A percentile compares a stretch with the other conserved stretches of the same genome.
These are phyloP conservation scores for Agrocybe chaxingu DNA, from an alignment of 768 basidiomycete genomes.

Conservation along the genomic window DNA sequence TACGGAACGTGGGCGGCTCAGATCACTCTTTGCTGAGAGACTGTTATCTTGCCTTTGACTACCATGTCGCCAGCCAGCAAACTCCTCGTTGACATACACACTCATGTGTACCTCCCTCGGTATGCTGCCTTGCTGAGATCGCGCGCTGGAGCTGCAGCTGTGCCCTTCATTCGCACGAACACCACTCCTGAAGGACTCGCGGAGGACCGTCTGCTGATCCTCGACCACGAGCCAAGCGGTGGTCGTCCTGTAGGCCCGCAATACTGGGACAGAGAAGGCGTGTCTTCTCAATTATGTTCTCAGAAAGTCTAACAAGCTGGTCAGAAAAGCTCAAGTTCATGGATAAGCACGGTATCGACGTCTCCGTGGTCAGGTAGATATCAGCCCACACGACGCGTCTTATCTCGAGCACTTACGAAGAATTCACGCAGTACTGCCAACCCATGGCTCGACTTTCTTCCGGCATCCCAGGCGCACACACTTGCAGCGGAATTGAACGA, in stretches of 20 bases:
- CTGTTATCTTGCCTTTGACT: not conserved
- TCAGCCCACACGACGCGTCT: not conserved
- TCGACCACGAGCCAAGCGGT: conserved; percentile 76
- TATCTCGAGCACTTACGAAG: conserved; percentile 1
- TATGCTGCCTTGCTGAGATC: conserved; percentile 70
- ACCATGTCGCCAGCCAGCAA: conserved; percentile 24
- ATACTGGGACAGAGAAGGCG: conserved; percentile 66
- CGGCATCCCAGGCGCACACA: conserved; percentile 58
- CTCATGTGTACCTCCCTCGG: conserved; percentile 80
- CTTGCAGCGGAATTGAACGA: conserved; percentile 72
- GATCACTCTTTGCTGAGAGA: not conserved
- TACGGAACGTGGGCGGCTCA: conserved; percentile 1
- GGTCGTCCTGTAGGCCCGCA: conserved; percentile 82
- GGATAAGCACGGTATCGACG: conserved; percentile 76
- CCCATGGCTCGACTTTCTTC: conserved; percentile 88
- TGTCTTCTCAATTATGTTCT: not conserved
- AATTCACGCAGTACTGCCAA: conserved; percentile 64
- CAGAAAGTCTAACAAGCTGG: not conserved
- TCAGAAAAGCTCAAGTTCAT: conserved; percentile 75
- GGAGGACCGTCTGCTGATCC: conserved; percentile 72
- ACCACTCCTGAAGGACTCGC: conserved; percentile 39
- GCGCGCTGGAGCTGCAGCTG: conserved; percentile 37
- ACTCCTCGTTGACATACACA: conserved; percentile 77
- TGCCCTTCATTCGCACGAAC: conserved; percentile 62
- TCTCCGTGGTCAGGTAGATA: conserved; percentile 70